These are phyloP conservation scores for Gymnopus androsaceus DNA, from an alignment of 1,284 basidiomycete genomes.

Conservation along the genomic window DNA sequence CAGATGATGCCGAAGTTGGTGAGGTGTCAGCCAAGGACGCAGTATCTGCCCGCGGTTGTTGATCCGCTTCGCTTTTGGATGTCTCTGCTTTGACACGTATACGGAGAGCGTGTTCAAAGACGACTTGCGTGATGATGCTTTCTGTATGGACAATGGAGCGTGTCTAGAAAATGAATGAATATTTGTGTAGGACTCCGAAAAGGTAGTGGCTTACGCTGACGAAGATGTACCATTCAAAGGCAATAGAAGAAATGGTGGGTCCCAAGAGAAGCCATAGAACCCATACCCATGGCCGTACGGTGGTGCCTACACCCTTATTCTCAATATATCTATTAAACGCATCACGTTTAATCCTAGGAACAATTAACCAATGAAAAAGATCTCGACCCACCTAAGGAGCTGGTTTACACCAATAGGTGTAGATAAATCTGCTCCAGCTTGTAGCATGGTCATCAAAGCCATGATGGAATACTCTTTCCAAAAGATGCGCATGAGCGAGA, in stretches of 20 bases:
- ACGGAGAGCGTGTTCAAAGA: constrained; percentile 59
- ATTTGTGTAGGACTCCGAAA: background rate
- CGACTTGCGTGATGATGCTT: constrained; percentile 45
- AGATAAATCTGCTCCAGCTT: constrained; percentile 32
- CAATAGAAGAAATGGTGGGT: constrained; percentile 42
- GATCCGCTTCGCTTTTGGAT: constrained; percentile 19
- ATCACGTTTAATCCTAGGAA: background rate
- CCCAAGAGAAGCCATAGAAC: constrained; percentile 30
- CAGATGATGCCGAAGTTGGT: background rate
- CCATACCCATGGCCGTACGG: too few species aligned
- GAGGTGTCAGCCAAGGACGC: background rate
- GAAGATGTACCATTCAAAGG: constrained; percentile 45
- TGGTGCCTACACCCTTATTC: background rate
- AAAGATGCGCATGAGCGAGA: constrained; percentile 20
- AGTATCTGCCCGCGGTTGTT: background rate
- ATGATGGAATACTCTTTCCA: constrained; percentile 26
- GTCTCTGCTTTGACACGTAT: constrained; percentile 49
- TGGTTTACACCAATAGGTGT: constrained; percentile 44
- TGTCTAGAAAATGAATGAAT: background rate
- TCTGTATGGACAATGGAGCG: constrained; percentile 8
- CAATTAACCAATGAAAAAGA: background rate
- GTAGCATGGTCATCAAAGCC: constrained; percentile 23
- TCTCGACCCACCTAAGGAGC: constrained; percentile 32
- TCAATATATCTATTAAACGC: constrained; percentile 13
- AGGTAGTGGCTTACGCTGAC: constrained; percentile 36